A percentile compares a stretch with the other conserved stretches of the same genome.
Evolutionary conservation across 2,329 filamentous ascomycete species (phyloP).

Genomic region (Exophiala sp.): DNA sequence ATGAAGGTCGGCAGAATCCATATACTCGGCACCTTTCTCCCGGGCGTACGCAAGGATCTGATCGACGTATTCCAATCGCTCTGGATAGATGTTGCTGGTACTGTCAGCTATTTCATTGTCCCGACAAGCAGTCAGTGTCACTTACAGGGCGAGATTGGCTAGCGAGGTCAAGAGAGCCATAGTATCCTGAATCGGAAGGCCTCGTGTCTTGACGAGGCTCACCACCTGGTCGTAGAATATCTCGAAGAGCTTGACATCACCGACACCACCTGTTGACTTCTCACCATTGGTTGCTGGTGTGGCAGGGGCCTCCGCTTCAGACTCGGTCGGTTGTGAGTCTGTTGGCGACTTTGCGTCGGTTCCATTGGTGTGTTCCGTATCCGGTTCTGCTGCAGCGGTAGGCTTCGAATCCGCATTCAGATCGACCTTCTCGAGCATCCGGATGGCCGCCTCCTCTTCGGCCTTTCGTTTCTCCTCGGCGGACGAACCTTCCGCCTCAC

Average conservation of each 20-base stretch:
- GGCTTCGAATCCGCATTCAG: slow-evolving; percentile 43
- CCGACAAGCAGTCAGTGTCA: background rate
- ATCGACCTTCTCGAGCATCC: slow-evolving; percentile 70
- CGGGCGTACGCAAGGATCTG: slow-evolving; percentile 86
- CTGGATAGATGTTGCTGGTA: slow-evolving; percentile 76
- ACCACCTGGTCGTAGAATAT: slow-evolving; percentile 96
- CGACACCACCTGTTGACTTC: slow-evolving; percentile 34
- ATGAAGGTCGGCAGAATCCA: slow-evolving; percentile 92
- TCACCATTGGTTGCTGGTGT: slow-evolving; percentile 32
- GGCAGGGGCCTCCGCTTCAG: slow-evolving; percentile 27
- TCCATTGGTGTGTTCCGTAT: slow-evolving; percentile 31
- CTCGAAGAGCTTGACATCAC: slow-evolving; percentile 85
- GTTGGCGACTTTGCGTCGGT: slow-evolving; percentile 28
- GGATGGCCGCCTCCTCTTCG: slow-evolving; percentile 76
- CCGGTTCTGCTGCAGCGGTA: slow-evolving; percentile 29
- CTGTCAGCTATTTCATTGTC: slow-evolving; percentile 30
- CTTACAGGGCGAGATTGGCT: slow-evolving; percentile 74
- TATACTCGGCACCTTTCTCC: slow-evolving; percentile 77
- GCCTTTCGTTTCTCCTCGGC: slow-evolving; percentile 67
- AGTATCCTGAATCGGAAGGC: slow-evolving; percentile 87
- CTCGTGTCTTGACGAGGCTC: slow-evolving; percentile 83
- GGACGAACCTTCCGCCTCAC: slow-evolving; percentile 66
- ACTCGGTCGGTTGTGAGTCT: slow-evolving; percentile 34
- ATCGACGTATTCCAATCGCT: slow-evolving; percentile 75
- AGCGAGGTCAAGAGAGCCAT: slow-evolving; percentile 92